Percentiles rank a stretch among this genome's conserved stretches.
phyloP scores from a whole-genome alignment of 805 yeast species.

The Teunomyces pallodes region DNA sequence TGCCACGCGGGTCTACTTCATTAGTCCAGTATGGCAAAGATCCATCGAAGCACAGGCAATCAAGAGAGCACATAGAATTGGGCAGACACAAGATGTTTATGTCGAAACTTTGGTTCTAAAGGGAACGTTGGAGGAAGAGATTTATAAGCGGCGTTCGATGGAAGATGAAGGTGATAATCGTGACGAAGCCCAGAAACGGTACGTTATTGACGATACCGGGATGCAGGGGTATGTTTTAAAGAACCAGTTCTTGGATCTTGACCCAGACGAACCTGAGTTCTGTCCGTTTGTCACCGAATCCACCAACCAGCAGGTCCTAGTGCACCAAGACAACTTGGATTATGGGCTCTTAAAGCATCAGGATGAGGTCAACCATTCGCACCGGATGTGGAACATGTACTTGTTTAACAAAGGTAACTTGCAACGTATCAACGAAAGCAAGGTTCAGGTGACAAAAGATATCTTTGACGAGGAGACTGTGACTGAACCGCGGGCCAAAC shows the following conservation, averaged over 20 bases:
- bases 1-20: conserved; percentile 66
- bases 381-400: conserved; percentile 24
- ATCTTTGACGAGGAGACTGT: conserved; percentile 2
- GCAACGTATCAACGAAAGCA: conserved; percentile 21
- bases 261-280: conserved; percentile 31
- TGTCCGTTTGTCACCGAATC: conserved; percentile 32
- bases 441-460: conserved; percentile 7
- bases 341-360: conserved; percentile 21
- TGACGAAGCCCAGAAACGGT: conserved; percentile 18
- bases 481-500: neutral
- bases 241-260: conserved; percentile 45
- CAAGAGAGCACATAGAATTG: conserved; percentile 75
- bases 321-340: conserved; percentile 14
- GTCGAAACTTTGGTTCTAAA: conserved; percentile 67
- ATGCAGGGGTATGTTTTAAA: conserved; percentile 55
- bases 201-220: conserved; percentile 57
- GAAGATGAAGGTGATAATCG: conserved; percentile 10
- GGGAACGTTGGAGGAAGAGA: conserved; percentile 67
- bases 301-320: neutral
- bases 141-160: conserved; percentile 44
- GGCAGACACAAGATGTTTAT: conserved; percentile 58
- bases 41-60: conserved; percentile 74
- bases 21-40: conserved; percentile 71
- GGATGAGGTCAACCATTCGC: conserved; percentile 6
- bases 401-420: conserved; percentile 32